Evolutionary conservation across 768 basidiomycete genomes (phyloP).

Genomic region (Naganishia onofrii): DNA sequence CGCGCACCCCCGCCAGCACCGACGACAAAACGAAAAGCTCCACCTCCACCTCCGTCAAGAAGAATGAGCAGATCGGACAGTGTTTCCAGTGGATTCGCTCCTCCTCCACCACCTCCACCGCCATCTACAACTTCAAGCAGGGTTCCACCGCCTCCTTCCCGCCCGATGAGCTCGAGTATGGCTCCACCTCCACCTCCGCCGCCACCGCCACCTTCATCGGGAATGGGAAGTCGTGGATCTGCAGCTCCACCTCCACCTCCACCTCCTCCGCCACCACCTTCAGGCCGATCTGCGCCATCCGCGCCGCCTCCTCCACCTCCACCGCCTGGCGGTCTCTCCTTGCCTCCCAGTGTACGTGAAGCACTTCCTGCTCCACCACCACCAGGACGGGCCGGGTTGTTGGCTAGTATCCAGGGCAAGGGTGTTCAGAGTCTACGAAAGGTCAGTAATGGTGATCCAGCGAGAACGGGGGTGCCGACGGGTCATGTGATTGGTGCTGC

Average conservation of each 20-base stretch:
- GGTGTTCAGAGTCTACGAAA: slow-evolving; percentile 70
- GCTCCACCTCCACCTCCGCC: slow-evolving; percentile 52
- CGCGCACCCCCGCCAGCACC: slow-evolving; percentile 57
- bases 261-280: slow-evolving; percentile 53
- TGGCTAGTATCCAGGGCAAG: slow-evolving; percentile 78
- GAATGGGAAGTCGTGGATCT: slow-evolving; percentile 35
- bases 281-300: slow-evolving; percentile 35
- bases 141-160: slow-evolving; percentile 36
- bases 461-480: slow-evolving; percentile 38
- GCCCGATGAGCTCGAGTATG: slow-evolving; percentile 37
- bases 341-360: slow-evolving; percentile 34
- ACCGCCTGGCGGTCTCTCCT: slow-evolving; percentile 46
- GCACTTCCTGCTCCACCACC: slow-evolving; percentile 49
- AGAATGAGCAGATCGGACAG: slow-evolving; percentile 26
- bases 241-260: slow-evolving; percentile 51
- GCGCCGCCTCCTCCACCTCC: slow-evolving; percentile 54
- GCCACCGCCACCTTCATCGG: slow-evolving; percentile 45
- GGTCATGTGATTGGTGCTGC: slow-evolving; percentile 32
- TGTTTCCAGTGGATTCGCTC: not conserved
- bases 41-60: slow-evolving; percentile 51
- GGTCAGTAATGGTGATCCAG: slow-evolving; percentile 41
- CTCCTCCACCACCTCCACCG: slow-evolving; percentile 48
- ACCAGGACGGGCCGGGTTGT: slow-evolving; percentile 58
- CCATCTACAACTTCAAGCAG: slow-evolving; percentile 47
- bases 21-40: slow-evolving; percentile 53